phyloP scores from a whole-genome alignment of 805 yeast species.

The Lachancea mirantina region DNA sequence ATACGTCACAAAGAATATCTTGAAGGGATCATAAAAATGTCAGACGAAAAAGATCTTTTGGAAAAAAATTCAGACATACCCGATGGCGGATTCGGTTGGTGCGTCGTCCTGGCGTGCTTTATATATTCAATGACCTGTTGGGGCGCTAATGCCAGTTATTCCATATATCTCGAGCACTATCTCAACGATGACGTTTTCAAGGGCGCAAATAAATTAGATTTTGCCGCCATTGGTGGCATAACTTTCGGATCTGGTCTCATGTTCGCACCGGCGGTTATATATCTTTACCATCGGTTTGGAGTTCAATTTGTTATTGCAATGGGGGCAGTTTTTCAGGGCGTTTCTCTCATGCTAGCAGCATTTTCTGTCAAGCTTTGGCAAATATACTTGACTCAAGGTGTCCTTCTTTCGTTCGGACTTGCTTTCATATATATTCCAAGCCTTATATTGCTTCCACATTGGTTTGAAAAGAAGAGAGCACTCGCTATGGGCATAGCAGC shows the following conservation, averaged over 20 bases:
- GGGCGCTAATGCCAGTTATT: conserved; percentile 66
- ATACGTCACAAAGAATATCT: too few relatives aligned
- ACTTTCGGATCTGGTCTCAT: conserved; percentile 50
- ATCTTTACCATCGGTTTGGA: conserved; percentile 45
- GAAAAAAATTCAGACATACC: too few relatives aligned
- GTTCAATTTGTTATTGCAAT: conserved; percentile 39
- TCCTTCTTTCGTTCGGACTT: conserved; percentile 44
- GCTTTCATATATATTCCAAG: conserved; percentile 44
- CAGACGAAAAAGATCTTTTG: too few relatives aligned
- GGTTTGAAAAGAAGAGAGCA: conserved; percentile 43
- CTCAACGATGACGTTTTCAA: conserved; percentile 42
- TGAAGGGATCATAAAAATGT: too few relatives aligned
- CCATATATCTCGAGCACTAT: conserved; percentile 55
- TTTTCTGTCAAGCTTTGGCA: conserved; percentile 45
- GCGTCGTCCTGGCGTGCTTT: conserved; percentile 44
- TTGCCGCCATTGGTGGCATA: conserved; percentile 62
- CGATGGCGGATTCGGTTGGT: conserved; percentile 70
- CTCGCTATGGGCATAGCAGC: conserved; percentile 34
- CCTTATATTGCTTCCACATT: conserved; percentile 44
- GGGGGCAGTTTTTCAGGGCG: conserved; percentile 47
- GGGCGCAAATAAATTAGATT: conserved; percentile 52
- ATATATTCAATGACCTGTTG: conserved; percentile 47
- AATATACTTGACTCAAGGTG: conserved; percentile 47
- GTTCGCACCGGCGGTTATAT: conserved; percentile 49
- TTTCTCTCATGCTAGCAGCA: conserved; percentile 52